Base-by-base conservation (phyloP, 2,329 filamentous ascomycete species). In the Aspergillus terreus region DNA sequence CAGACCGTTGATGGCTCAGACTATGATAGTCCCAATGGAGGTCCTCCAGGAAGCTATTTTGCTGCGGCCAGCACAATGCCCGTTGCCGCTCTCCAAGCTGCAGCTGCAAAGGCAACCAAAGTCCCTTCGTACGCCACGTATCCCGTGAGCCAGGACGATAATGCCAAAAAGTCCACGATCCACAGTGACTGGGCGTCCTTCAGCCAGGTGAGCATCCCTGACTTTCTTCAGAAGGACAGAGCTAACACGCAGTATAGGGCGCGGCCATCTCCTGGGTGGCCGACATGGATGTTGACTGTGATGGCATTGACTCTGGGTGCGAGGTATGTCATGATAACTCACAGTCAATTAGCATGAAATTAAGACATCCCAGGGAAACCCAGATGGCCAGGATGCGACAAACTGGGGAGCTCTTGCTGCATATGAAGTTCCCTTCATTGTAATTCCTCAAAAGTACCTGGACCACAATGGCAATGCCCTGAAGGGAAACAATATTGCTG, bases 241-340 rank as follows among this genome's bases (percentile, higher is more conserved):
- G 12, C 23, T 50, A 19, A 45, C 21, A 10, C 15, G 23, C 19
- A 14, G 12, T 23, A 32, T 32, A 68, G 64, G 66, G 62, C 6
- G 59, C 65, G 1, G 58, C 66, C 9, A 57, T 62, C 44, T 59
- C 62, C 36, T 69, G 54, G 52, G 49, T 66, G 0, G 65, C 65
- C 0, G 65, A 69, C 30, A 68, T 69, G 66, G 65, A 69, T 44
- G 64, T 68, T 0, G 65, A 69, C 48, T 69, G 66, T 25, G 66
- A 69, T 50, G 66, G 66, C 1, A 49, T 65, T 6, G 58, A 68
- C 41, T 59, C 60, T 30, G 50, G 55, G 9, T 69, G 66, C 53
- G 55, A 58, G 49, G 65, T 64, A 47, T 6, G 44, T 9, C 0
- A 15, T 17, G 3, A 12, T 19, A 23, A 12, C 11, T 12, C 1